phyloP scores from a whole-genome alignment of 2,329 filamentous ascomycete species.

The Pseudovirgaria hyperparasitica region DNA sequence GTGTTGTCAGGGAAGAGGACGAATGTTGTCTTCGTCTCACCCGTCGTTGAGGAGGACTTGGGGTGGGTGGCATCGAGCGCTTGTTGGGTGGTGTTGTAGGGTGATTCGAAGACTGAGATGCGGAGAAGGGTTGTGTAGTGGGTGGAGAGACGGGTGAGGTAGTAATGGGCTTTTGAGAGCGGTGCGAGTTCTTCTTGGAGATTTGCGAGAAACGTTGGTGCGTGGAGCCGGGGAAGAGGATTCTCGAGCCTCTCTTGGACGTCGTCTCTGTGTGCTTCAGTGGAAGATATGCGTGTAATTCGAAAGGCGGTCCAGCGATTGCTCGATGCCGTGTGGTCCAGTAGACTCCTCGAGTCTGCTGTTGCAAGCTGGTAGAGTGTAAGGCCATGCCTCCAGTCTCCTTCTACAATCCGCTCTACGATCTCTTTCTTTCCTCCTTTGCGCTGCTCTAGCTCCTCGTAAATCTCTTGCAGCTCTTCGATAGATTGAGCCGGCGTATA shows the following conservation, averaged over 20 bases:
- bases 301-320: slow-evolving; percentile 42
- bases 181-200: slow-evolving; percentile 64
- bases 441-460: slow-evolving; percentile 25
- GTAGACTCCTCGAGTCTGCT: slow-evolving; percentile 39
- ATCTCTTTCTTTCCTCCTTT: slow-evolving; percentile 41
- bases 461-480: slow-evolving; percentile 48
- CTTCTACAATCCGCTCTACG: slow-evolving; percentile 42
- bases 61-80: slow-evolving; percentile 20
- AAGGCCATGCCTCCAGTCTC: slow-evolving; percentile 43
- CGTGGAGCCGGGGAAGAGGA: slow-evolving; percentile 63
- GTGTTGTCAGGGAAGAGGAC: slow-evolving; percentile 72
- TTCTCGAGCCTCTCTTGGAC: slow-evolving; percentile 24
- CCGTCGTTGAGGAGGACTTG: slow-evolving; percentile 10
- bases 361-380: slow-evolving; percentile 43
- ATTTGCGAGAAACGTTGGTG: slow-evolving; percentile 64
- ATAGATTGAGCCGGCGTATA: slow-evolving; percentile 56
- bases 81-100: slow-evolving; percentile 49
- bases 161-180: slow-evolving; percentile 73
- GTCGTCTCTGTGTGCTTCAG: slow-evolving; percentile 12
- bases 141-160: slow-evolving; percentile 57
- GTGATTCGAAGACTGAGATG: slow-evolving; percentile 67
- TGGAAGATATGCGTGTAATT: slow-evolving; percentile 23
- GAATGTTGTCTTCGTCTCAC: slow-evolving; percentile 63
- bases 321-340: slow-evolving; percentile 38
- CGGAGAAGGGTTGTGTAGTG: slow-evolving; percentile 64